Base-by-base conservation (phyloP, 2,329 filamentous ascomycete genomes). In the Talaromyces sp. region DNA sequence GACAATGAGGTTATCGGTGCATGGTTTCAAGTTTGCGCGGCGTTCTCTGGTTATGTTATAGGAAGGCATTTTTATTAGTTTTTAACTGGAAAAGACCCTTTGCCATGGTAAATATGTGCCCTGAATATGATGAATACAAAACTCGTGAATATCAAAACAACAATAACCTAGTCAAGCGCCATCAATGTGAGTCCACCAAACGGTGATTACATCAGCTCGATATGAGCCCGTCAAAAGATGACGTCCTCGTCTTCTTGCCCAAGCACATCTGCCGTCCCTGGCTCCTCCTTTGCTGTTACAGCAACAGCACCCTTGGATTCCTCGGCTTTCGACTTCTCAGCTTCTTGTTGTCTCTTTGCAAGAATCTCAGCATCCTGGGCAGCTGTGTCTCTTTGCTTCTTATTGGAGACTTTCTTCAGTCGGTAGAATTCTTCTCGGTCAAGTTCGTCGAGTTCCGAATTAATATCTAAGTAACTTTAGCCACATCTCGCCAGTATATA, bases 381-480 rank as follows among this genome's bases (percentile, higher is more conserved):
- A 11, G 89, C 90, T 35, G 81, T 88, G 69, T 93, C 90, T 70
- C 89, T 83, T 75, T 92, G 88, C 76, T 93, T 93, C 81, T 93
- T 93, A 75, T 85, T 86, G 55, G 91, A 90, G 39, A 93, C 90
- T 83, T 99, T 99, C 81, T 99, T 99, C 73, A 99, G 79, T 68
- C 95, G 85, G 79, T 97, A 99, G 77, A 99, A 99, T 75, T 99
- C 95, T 76, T 98, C 95, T 82, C 95, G 87, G 78, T 98, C 96
- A 58, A 99, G 83, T 79, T 99, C 95, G 74, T 99, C 95, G 16
- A 99, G 85, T 76, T 99, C 95, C 0, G 93, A 96, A 80, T 98
- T 98, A 83, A 98, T 98, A 73, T 98, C 87, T 89, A 63, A 5
- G n/a, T 60, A 64, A 50, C 37, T 44, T 64, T 37, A 64, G 63